Percentiles rank a stretch among this genome's conserved stretches.
Conservation (phyloP, 768 basidiomycete species). For the Tremella mesenterica region DNA sequence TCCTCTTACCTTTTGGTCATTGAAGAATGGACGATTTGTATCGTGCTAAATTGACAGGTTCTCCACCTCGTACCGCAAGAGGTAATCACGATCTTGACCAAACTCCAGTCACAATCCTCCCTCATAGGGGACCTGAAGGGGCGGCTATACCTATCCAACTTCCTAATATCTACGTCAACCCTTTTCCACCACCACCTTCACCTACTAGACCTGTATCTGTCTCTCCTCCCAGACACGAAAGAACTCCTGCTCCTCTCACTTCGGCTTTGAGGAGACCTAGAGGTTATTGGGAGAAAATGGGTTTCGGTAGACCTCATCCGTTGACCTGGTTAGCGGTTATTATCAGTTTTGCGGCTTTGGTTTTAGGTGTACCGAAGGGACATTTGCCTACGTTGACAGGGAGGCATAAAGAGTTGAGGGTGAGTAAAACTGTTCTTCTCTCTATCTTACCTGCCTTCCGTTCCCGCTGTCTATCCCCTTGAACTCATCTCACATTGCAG, state of each 20-base stretch:
- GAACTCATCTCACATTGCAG: no score
- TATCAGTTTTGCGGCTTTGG: slow-evolving; percentile 24
- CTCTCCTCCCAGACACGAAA: slow-evolving; percentile 1
- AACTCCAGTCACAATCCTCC: slow-evolving; percentile 9
- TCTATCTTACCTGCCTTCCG: not conserved
- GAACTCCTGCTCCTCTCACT: not conserved
- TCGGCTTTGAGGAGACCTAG: not conserved
- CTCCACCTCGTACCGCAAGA: slow-evolving; percentile 13
- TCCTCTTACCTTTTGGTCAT: not conserved
- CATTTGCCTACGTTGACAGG: slow-evolving; percentile 34
- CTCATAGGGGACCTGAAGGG: slow-evolving; percentile 1
- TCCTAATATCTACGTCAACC: slow-evolving; percentile 28
- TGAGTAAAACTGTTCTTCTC: slow-evolving; percentile 7
- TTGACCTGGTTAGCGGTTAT: slow-evolving; percentile 29
- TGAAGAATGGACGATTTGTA: slow-evolving; percentile 20
- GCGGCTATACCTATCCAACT: slow-evolving; percentile 23
- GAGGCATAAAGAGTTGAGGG: slow-evolving; percentile 29
- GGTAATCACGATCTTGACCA: not conserved
- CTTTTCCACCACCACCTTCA: slow-evolving; percentile 11
- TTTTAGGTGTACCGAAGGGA: slow-evolving; percentile 33
- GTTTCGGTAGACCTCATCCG: slow-evolving; percentile 23
- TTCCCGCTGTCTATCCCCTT: no score
- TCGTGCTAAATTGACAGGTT: slow-evolving; percentile 20
- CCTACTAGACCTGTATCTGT: not conserved
- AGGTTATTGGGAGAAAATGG: slow-evolving; percentile 6